Evolutionary conservation across 805 yeast species (phyloP).

Genomic region (Candida chauliodis): DNA sequence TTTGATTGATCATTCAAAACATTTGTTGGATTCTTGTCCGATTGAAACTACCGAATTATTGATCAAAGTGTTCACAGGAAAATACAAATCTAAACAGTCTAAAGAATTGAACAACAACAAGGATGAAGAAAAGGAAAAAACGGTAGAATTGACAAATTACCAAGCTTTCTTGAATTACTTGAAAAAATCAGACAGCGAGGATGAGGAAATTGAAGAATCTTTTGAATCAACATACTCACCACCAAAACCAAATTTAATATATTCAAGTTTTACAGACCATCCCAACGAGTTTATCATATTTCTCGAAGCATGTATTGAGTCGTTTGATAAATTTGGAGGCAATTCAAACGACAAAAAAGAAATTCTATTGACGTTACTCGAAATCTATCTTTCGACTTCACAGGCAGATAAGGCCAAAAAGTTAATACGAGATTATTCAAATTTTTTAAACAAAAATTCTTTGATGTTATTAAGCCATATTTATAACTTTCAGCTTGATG

Average conservation of each 20-base stretch:
- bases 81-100: slow-evolving; percentile 47
- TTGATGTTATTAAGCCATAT: slow-evolving; percentile 56
- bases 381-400: slow-evolving; percentile 69
- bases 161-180: slow-evolving; percentile 27
- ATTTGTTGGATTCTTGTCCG: slow-evolving; percentile 64
- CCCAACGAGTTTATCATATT: slow-evolving; percentile 88
- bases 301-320: slow-evolving; percentile 83
- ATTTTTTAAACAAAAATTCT: slow-evolving; percentile 52
- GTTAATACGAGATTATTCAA: slow-evolving; percentile 46
- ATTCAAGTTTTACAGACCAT: slow-evolving; percentile 80
- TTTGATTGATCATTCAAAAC: slow-evolving; percentile 62
- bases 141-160: slow-evolving; percentile 26
- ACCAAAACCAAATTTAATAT: slow-evolving; percentile 84
- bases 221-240: slow-evolving; percentile 75
- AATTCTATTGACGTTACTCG: slow-evolving; percentile 73
- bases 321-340: slow-evolving; percentile 75
- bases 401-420: slow-evolving; percentile 51
- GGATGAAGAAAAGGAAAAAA: slow-evolving; percentile 11
- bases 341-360: slow-evolving; percentile 65
- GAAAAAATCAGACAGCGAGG: slow-evolving; percentile 7
- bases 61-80: slow-evolving; percentile 87
- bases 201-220: slow-evolving; percentile 7
- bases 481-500: slow-evolving; percentile 49
- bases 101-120: slow-evolving; percentile 10
- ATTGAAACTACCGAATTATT: slow-evolving; percentile 77